Evolutionary conservation across 148 eudicot genomes (phyloP).

Genomic region (Amaranthus cruentus): DNA sequence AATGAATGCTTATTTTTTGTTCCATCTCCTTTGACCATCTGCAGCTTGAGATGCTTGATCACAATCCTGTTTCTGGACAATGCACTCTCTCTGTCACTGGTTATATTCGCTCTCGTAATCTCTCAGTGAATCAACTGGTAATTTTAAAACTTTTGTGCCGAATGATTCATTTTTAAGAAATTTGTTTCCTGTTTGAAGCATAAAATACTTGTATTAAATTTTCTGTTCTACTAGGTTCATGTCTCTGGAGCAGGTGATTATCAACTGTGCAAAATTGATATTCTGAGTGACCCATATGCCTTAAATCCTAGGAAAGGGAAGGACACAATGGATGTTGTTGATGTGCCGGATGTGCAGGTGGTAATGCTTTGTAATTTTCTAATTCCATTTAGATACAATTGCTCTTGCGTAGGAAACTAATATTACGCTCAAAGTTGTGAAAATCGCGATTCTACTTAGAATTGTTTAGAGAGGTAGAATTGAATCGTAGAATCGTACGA

Average conservation of each 20-base stretch:
- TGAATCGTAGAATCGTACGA: too few species aligned
- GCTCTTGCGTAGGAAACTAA: background rate
- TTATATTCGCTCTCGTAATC: conserved; percentile 69
- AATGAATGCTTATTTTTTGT: background rate
- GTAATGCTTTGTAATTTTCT: background rate
- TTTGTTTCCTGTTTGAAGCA: conserved; percentile 16
- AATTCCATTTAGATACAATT: background rate
- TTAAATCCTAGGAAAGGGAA: conserved; percentile 68
- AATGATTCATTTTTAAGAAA: background rate
- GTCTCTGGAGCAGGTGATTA: conserved; percentile 96
- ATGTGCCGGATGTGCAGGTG: conserved; percentile 44
- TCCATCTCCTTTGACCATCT: background rate
- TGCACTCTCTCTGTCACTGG: conserved; percentile 77
- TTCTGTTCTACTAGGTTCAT: conserved; percentile 58
- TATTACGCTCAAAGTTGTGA: background rate
- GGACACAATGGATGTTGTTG: conserved; percentile 83
- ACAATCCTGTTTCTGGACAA: conserved; percentile 44
- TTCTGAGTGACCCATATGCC: conserved; percentile 74
- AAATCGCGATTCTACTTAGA: too few species aligned
- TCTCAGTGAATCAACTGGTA: conserved; percentile 97
- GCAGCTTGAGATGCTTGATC: conserved; percentile 68
- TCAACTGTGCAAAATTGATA: conserved; percentile 73
- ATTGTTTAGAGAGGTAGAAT: too few species aligned
- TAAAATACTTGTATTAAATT: background rate
- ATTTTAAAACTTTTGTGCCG: conserved; percentile 4